Evolutionary conservation across 2,329 filamentous ascomycete genomes (phyloP), one percentile per base, ranked within the genome.

Genomic region (Chaetomium sp.): DNA sequence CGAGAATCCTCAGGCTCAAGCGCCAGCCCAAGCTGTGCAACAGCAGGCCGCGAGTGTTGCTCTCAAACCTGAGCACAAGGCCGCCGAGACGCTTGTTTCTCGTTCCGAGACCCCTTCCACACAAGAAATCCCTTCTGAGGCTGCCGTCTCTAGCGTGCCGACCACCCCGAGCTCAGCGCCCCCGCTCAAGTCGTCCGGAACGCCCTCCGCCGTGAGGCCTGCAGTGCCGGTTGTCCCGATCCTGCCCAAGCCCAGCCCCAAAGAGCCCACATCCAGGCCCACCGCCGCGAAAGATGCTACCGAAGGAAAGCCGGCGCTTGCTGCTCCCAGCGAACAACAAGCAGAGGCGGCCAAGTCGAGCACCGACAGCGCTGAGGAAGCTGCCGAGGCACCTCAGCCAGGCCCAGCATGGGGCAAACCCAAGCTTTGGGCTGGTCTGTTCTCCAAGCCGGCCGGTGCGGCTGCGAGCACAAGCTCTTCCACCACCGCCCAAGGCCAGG

Each of bases 141-240:
- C 66, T 44, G 59, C 66, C 4, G 57, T 67, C 5, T 68, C 71
- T 7, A 66, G 68, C 11, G 67, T 70, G 6, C 68, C 73, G 14
- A 69, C 69, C 6, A 71, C 73, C 0, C 70, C 72, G 32, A 68
- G 60, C 53, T 70, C 70, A 1, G 60, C 57, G 1, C 64, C 70
- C 36, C 62, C 62, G 41, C 51, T 60, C 11, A 64, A 66, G 37
- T 36, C 61, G 12, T 56, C 68, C 38, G 59, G 60, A 7, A 65
- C 64, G 11, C 61, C 70, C 6, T 62, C 65, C 37, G 42, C 64
- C 8, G 59, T 57, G 19, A 74, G 67, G 62, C 65, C 63, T 46
- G 64, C 74, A 1, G 61, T 76, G 43, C 77, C 78, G 3, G 69
- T 76, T n/a, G 57, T 80, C 27, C 78, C 79, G 6, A 72, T 68